Base-by-base conservation (phyloP, 495 filamentous ascomycete genomes). In the Hypoxylon crocopeplum region DNA sequence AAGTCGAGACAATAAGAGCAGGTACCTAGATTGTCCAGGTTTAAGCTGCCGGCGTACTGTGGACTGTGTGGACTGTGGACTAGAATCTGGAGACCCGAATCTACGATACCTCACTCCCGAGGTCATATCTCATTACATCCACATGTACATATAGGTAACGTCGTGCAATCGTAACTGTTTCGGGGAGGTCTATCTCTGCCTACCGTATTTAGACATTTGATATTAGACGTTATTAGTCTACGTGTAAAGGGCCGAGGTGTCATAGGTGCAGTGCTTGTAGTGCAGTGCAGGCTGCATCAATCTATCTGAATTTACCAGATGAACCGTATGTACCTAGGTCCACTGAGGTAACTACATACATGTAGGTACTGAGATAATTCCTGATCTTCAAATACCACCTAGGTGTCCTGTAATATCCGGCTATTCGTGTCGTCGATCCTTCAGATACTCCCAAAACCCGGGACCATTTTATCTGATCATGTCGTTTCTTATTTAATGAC, bases 271-370 rank as follows among this genome's bases (percentile, higher is more conserved):
- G n/a, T n/a, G n/a, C n/a, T n/a, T n/a, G n/a, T n/a, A n/a, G n/a
- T n/a, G n/a, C n/a, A 27, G 24, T 27, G 24, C 24, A 8, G 46
- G 30, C 21, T 42, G n/a, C 16, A 15, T 11, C 25, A 51, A 58
- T 58, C 12, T 42, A 37, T 48, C 44, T 56, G 12, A 44, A 37
- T 45, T 34, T 37, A 50, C 45, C 47, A 49, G 45, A 50, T 37
- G 25, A 48, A 48, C 42, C 51, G 41, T 32, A 27, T 27, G 24
- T 27, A 27, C 24, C 24, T 27, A 27, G 4, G 3, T 27, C 24
- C n/a, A n/a, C n/a, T n/a, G n/a, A n/a, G n/a, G n/a, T n/a, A n/a
- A n/a, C n/a, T n/a, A n/a, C n/a, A n/a, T n/a, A n/a, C n/a, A n/a
- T n/a, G n/a, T n/a, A n/a, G n/a, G n/a, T n/a, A n/a, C n/a, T n/a